Base-by-base conservation (phyloP, 495 filamentous ascomycete genomes). In the Penicillium roqueforti region DNA sequence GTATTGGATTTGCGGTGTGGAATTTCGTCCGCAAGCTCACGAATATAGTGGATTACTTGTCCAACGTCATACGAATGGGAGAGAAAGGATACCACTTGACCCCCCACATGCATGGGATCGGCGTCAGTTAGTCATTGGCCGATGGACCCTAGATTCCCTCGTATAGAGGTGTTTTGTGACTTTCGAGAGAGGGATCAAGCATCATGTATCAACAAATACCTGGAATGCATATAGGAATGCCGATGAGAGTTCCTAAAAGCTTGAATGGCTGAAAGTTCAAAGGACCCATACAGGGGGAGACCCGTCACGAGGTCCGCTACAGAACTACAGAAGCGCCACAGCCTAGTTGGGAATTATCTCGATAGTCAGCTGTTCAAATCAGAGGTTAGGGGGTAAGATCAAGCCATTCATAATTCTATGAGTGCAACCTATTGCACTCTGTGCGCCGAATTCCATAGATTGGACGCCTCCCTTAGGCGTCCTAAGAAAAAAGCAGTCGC, bases 401-500 rank as follows among this genome's bases (percentile, higher is more conserved):
- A 23, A 47, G 20, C 11, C 31, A 48, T 26, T 49, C 22, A 28
- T 49, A 49, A 49, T 36, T 38, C 45, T 49, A 36, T 36, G 32
- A 31, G 28, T 47, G 44, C 44, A 23, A 36, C 31, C 45, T n/a
- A 16, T 49, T 36, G 32, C 32, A 34, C 19, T 38, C 20, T 36
- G 31, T 37, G 32, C 10, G 20, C 32, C 28, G 32, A 29, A 37
- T 36, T 37, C 32, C 31, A 25, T 44, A 13, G 10, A 43, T 26
- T 4, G 40, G 29, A 13, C 43, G 26, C 47, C 47, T 26, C 32
- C 47, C 47, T 38, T 11, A 13, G 42, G 25, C 26, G 22, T 43
- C 40, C 23, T 19, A 51, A 47, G 43, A 26, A 19, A 59, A 53
- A 53, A 44, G 19, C 26, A 39, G 47, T 55, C 56, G 52, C 52